Conservation (phyloP, 192 early-diverging fungal species). For the Coemansia pectinata region DNA sequence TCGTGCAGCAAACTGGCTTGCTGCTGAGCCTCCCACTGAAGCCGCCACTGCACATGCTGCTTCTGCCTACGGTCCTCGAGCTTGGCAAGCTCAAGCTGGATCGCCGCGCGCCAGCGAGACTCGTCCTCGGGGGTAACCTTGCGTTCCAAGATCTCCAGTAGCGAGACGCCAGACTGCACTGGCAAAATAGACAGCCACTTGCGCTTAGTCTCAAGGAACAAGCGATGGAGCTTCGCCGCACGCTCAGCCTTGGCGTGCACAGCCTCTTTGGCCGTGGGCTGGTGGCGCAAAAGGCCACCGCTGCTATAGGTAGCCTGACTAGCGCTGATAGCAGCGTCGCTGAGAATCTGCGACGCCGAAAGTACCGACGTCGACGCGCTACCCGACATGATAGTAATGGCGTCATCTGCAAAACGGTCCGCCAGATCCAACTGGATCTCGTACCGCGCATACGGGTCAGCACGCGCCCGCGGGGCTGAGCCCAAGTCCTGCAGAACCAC, state of each 20-base stretch:
- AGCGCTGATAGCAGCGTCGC: constrained; percentile 53
- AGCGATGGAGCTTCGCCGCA: constrained; percentile 60
- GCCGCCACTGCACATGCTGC: constrained; percentile 51
- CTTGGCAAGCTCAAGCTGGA: constrained; percentile 56
- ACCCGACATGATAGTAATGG: constrained; percentile 57
- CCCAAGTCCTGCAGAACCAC: constrained; percentile 72
- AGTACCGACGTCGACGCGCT: constrained; percentile 52
- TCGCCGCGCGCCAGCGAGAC: constrained; percentile 56
- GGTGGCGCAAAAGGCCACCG: constrained; percentile 47
- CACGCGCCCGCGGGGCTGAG: constrained; percentile 53
- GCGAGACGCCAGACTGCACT: constrained; percentile 78
- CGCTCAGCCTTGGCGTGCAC: constrained; percentile 58
- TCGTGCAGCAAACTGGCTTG: constrained; percentile 43
- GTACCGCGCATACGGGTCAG: constrained; percentile 51
- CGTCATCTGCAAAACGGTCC: constrained; percentile 63
- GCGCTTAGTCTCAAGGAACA: constrained; percentile 90
- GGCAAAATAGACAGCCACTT: constrained; percentile 80
- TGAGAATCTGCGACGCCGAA: constrained; percentile 55
- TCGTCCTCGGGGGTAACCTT: constrained; percentile 78
- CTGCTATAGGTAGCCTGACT: constrained; percentile 52
- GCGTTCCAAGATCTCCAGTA: constrained; percentile 83
- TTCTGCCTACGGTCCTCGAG: constrained; percentile 48
- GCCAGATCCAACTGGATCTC: constrained; percentile 55
- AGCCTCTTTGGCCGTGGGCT: constrained; percentile 55
- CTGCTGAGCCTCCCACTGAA: constrained; percentile 57